phyloP scores from a whole-genome alignment of 306 rosid species.

The Chamaecrista fasciculata region DNA sequence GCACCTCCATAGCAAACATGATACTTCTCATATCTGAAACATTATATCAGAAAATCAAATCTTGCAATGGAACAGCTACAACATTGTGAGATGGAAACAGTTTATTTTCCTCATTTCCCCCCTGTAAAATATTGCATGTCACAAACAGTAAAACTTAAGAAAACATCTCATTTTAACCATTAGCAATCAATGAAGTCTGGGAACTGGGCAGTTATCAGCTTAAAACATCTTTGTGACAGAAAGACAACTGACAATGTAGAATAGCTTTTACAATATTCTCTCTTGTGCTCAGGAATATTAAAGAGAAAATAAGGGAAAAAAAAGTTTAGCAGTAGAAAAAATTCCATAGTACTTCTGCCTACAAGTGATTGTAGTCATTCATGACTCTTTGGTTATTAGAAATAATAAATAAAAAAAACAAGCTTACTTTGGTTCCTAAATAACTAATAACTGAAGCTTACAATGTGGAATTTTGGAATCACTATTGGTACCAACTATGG shows the following conservation, averaged over 20 bases:
- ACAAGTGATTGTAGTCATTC: background rate
- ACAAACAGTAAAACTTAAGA: background rate
- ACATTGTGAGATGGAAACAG: background rate
- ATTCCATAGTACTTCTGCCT: background rate
- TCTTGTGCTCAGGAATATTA: background rate
- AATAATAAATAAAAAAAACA: background rate
- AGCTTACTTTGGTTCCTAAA: background rate
- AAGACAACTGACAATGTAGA: background rate
- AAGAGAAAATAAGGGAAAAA: background rate
- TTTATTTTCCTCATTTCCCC: background rate
- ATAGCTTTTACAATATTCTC: background rate
- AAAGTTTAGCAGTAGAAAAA: background rate
- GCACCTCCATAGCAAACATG: slow-evolving; percentile 82
- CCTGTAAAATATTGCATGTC: background rate
- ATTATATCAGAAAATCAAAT: slow-evolving; percentile 22
- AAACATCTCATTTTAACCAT: background rate
- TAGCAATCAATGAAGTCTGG: background rate
- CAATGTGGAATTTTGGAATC: background rate
- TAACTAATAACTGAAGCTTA: background rate
- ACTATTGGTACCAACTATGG: background rate
- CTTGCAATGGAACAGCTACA: background rate
- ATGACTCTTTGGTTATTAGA: no score
- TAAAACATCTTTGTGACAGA: background rate
- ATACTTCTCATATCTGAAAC: slow-evolving; percentile 91
- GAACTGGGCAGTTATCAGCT: background rate